phyloP scores from a whole-genome alignment of 805 yeast genomes.

The Brettanomyces sp. region DNA sequence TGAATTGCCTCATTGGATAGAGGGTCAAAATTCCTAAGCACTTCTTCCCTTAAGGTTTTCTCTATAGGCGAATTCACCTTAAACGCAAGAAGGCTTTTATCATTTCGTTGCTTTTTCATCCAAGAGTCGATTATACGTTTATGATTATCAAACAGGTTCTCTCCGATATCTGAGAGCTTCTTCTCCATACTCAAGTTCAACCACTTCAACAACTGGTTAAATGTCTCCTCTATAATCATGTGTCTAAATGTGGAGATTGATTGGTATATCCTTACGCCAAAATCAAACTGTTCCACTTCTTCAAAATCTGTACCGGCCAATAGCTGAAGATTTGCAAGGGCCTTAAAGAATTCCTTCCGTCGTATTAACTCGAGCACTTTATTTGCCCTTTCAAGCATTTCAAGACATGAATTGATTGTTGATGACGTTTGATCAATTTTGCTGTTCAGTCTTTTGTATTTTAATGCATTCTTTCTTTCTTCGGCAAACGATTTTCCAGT shows the following conservation, averaged over 20 bases:
- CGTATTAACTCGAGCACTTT: conserved; percentile 74
- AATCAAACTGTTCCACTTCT: conserved; percentile 57
- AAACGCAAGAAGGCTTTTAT: conserved; percentile 40
- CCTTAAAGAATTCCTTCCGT: conserved; percentile 71
- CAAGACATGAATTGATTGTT: conserved; percentile 63
- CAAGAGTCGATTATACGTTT: conserved; percentile 50
- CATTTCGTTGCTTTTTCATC: conserved; percentile 37
- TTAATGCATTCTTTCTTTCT: conserved; percentile 50
- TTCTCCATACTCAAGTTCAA: conserved; percentile 52
- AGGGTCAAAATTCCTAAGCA: conserved; percentile 33
- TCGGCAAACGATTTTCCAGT: conserved; percentile 60
- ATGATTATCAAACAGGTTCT: conserved; percentile 43
- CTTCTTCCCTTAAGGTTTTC: conserved; percentile 51
- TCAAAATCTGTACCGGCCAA: conserved; percentile 59
- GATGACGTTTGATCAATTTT: conserved; percentile 66
- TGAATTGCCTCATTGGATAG: conserved; percentile 35
- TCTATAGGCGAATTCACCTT: conserved; percentile 85
- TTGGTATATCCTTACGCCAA: conserved; percentile 61
- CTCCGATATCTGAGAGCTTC: conserved; percentile 52
- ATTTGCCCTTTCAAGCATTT: conserved; percentile 78
- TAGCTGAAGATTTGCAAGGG: conserved; percentile 74
- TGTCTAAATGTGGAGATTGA: conserved; percentile 70
- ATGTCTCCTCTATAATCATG: conserved; percentile 66
- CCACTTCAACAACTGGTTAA: conserved; percentile 56
- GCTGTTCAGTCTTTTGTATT: conserved; percentile 50